Evolutionary conservation across 352 stramenopile genomes (phyloP).

Genomic region (Pythium phragmitis): DNA sequence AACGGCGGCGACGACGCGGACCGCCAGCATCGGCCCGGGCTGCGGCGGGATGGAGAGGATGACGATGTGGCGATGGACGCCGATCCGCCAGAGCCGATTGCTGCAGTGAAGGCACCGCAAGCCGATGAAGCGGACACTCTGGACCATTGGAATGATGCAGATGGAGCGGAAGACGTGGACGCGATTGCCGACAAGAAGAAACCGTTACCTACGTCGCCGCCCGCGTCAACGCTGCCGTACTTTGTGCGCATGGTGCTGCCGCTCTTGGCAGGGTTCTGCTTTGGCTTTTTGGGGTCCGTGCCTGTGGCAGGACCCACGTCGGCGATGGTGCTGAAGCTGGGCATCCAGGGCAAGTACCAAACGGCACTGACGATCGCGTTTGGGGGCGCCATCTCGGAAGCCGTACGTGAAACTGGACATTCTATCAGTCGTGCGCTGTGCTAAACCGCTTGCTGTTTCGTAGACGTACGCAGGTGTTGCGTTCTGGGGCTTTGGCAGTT

Average conservation of each 20-base stretch:
- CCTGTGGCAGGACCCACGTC: conserved; percentile 82
- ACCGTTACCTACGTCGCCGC: not conserved
- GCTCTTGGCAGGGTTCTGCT: conserved; percentile 76
- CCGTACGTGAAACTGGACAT: conserved; percentile 30
- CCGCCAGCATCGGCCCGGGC: not conserved
- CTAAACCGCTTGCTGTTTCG: not conserved
- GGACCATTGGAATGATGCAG: too few species aligned
- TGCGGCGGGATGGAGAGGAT: conserved; percentile 14
- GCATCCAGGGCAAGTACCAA: conserved; percentile 85
- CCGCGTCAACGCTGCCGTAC: conserved; percentile 35
- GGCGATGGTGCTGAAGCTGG: conserved; percentile 86
- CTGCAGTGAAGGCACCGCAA: conserved; percentile 6
- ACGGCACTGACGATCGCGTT: conserved; percentile 78
- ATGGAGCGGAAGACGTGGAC: not conserved
- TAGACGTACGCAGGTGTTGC: conserved; percentile 84
- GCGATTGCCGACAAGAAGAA: not conserved
- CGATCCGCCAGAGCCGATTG: conserved; percentile 22
- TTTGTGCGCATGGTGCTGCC: conserved; percentile 67
- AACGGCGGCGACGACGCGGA: not conserved
- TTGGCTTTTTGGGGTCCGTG: conserved; percentile 85
- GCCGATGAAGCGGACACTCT: not conserved
- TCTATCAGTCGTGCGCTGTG: not conserved
- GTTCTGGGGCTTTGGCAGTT: conserved; percentile 90
- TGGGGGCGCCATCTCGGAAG: conserved; percentile 81
- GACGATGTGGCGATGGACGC: conserved; percentile 9